phyloP scores from a whole-genome alignment of 306 rosid genomes.

The Nissolia schottii region DNA sequence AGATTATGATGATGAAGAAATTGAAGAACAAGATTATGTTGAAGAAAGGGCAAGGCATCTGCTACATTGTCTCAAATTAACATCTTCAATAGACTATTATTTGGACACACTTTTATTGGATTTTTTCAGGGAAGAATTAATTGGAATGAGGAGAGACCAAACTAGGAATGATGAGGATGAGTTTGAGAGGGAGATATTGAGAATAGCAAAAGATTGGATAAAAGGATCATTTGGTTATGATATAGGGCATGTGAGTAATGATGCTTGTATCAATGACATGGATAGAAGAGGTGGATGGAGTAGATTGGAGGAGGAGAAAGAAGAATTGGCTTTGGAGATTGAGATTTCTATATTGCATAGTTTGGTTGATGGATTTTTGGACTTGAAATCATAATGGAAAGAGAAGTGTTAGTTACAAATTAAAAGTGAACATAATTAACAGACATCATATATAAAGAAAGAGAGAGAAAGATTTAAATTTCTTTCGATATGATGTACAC shows the following conservation, averaged over 20 bases:
- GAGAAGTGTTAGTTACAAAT: no score
- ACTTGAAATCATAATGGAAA: no score
- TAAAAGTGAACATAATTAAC: no score
- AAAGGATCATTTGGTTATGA: slow-evolving; percentile 32
- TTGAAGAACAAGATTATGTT: slow-evolving; percentile 26
- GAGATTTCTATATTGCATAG: slow-evolving; percentile 35
- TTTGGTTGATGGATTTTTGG: slow-evolving; percentile 49
- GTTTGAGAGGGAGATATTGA: slow-evolving; percentile 32
- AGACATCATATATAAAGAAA: no score
- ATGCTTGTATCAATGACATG: slow-evolving; percentile 51
- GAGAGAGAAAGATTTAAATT: no score
- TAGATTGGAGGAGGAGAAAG: slow-evolving; percentile 43
- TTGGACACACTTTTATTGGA: slow-evolving; percentile 43
- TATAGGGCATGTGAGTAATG: slow-evolving; percentile 32
- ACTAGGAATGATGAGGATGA: slow-evolving; percentile 14
- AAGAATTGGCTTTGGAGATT: slow-evolving; percentile 49
- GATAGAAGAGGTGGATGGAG: slow-evolving; percentile 44
- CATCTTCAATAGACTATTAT: background rate
- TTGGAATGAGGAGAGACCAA: slow-evolving; percentile 20
- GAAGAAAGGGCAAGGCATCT: slow-evolving; percentile 39
- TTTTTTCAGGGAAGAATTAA: slow-evolving; percentile 48
- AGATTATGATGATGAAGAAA: background rate
- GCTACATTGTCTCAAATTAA: slow-evolving; percentile 38
- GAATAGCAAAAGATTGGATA: slow-evolving; percentile 49
- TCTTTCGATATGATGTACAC: no score